Base-by-base conservation (phyloP, 2,329 filamentous ascomycete genomes). In the Dothistroma pini region DNA sequence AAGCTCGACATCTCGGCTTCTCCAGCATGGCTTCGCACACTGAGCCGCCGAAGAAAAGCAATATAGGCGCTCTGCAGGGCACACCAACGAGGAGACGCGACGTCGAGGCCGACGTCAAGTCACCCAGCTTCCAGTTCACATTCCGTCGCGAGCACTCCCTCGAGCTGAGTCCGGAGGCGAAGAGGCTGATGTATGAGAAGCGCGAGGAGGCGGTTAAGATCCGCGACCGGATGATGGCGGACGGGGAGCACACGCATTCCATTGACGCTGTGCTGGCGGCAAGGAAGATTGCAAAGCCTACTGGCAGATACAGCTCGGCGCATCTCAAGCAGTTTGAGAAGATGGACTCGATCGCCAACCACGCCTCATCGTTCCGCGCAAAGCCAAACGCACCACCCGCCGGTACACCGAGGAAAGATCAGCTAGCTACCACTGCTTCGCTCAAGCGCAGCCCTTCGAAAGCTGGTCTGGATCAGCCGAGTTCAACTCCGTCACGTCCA, bases 301-400 rank as follows among this genome's bases (percentile, higher is more conserved):
- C 88, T 77, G 87, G 90, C 68, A 88, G 93, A 51, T 97, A 88
- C 77, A 96, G 91, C 73, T 88, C 91, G 64, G 87, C 85, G 41
- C 93, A 97, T 74, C 89, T 90, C 84, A 86, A 88, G 54, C 19
- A 93, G 71, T 97, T 97, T 79, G 91, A 91, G 77, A 97, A 96
- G 81, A 97, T 97, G 93, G 92, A 96, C 74, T 97, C 93, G 1
- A 97, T 97, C 71, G 90, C 86, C 49, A 88, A 88, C 64, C 93
- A 97, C 73, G 83, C 91, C 9, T 96, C 93, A 11, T 85, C 88
- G 16, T 95, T 88, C 78, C 83, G 90, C 63, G 83, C 61, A 19
- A 61, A 59, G 57, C 64, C 48, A 57, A 62, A n/a, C 35, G 55
- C 38, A 54, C 53, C 50, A 48, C 55, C 56, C 11, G 34, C 19